Conservation (phyloP, 2,329 filamentous ascomycete genomes). For the Orbilia oligospora region DNA sequence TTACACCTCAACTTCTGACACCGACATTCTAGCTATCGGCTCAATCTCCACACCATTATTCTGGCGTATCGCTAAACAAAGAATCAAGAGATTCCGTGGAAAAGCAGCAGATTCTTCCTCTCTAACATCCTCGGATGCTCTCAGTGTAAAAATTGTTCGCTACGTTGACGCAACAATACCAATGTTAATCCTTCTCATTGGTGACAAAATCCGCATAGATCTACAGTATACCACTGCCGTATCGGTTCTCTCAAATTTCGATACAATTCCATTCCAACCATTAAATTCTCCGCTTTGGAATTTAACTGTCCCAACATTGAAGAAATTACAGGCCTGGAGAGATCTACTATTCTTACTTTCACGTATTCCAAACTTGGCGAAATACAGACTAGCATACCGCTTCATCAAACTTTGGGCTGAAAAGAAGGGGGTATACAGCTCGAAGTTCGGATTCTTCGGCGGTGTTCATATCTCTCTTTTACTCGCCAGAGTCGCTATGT, state of each 20-base stretch:
- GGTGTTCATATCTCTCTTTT: constrained; percentile 77
- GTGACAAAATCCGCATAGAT: constrained; percentile 73
- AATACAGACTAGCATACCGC: constrained; percentile 74
- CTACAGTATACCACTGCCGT: constrained; percentile 77
- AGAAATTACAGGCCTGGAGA: constrained; percentile 76
- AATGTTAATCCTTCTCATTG: constrained; percentile 76
- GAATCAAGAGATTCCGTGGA: constrained; percentile 70
- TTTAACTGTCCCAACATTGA: constrained; percentile 72
- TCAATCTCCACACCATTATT: constrained; percentile 75
- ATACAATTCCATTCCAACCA: constrained; percentile 68
- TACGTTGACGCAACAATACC: constrained; percentile 74
- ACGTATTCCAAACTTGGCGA: constrained; percentile 73
- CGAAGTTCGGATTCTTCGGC: constrained; percentile 76
- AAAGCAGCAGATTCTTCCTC: constrained; percentile 55
- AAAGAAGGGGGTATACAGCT: constrained; percentile 75
- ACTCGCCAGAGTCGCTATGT: constrained; percentile 74
- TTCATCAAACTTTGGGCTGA: constrained; percentile 76
- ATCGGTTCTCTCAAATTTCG: constrained; percentile 71
- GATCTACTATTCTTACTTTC: constrained; percentile 75
- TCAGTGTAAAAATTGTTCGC: constrained; percentile 71
- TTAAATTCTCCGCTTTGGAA: constrained; percentile 72
- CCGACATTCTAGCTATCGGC: constrained; percentile 78
- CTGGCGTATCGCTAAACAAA: constrained; percentile 73
- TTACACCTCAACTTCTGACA: constrained; percentile 75
- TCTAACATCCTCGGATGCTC: constrained; percentile 36